Base-by-base conservation (phyloP, 441 rosid species). In the Adansonia rubrostipa region DNA sequence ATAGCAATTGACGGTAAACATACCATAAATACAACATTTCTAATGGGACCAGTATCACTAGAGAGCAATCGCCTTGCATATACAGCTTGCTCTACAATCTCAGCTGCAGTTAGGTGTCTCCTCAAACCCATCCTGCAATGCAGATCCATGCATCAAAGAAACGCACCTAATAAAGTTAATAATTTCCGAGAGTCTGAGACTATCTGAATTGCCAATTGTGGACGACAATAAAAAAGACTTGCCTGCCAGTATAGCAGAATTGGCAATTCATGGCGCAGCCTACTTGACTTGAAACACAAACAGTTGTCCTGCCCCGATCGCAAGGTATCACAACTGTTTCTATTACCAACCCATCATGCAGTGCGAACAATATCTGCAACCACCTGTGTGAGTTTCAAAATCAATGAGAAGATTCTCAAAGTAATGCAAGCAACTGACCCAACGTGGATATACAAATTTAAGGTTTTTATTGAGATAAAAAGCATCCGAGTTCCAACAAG, bases 221-320 rank as follows among this genome's bases (percentile, higher is more conserved):
- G 2, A 77, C 60, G 19, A 60, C 64, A 62, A 53, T 20, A 51
- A 57, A 75, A 22, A 61, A 74, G 24, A 45, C 85, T 84, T 80
- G 79, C 97, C 99, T 91, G 83, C 99, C 95, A 63, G 97, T 90
- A 83, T 83, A 96, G 85, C 97, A 96, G 88, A 93, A 96, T 80
- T 96, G 99, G 81, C 99, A 96, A 82, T 92, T 92, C 98, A 96
- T 92, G 73, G 96, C 97, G 54, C 97, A 95, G 10, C 98, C 98
- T 15, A 91, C 98, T 86, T 93, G 97, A 71, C 98, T 91, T 9
- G 98, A 92, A 72, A 93, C 97, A 71, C 98, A 96, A 77, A 96
- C 95, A 7, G 98, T 96, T 9, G 87, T 89, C 81, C 98, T 91
- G 67, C 97, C 95, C 36, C 93, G 83, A 81, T 88, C 90, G 11